Conservation (phyloP, 768 basidiomycete species). For the Pleurotus cornucopiae region DNA sequence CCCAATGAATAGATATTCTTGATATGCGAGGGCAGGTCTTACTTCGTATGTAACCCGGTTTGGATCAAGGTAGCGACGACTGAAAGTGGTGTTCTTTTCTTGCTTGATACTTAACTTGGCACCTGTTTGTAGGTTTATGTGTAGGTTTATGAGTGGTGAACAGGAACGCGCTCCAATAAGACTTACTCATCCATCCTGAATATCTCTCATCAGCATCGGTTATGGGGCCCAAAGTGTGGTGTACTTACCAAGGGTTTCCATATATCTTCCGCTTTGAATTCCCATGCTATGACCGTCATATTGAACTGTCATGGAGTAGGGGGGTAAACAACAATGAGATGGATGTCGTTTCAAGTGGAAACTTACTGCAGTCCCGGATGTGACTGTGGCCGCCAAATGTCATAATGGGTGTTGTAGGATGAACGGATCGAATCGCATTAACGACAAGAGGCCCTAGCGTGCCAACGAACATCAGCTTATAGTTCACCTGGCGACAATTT, state of each 20-base stretch:
- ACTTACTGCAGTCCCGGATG: slow-evolving; percentile 72
- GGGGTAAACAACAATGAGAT: not conserved
- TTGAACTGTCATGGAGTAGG: slow-evolving; percentile 33
- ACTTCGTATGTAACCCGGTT: slow-evolving; percentile 76
- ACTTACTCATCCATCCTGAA: slow-evolving; percentile 61
- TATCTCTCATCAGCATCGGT: not conserved
- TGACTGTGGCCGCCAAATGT: slow-evolving; percentile 82
- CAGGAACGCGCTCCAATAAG: not conserved
- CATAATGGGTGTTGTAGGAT: slow-evolving; percentile 70
- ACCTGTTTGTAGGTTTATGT: slow-evolving; percentile 23
- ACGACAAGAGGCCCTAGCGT: slow-evolving; percentile 64
- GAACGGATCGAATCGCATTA: slow-evolving; percentile 65
- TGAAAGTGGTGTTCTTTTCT: slow-evolving; percentile 52
- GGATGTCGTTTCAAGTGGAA: not conserved
- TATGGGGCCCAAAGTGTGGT: not conserved
- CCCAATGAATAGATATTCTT: not conserved
- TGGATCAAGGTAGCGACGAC: slow-evolving; percentile 71
- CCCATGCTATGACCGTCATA: slow-evolving; percentile 73
- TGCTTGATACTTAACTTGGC: slow-evolving; percentile 34
- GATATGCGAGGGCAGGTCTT: slow-evolving; percentile 6
- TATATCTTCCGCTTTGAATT: slow-evolving; percentile 80
- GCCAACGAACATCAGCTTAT: not conserved
- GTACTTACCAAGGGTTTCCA: slow-evolving; percentile 80
- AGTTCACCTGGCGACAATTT: not conserved
- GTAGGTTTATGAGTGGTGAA: not conserved